These are phyloP conservation scores for Plasmopara halstedii DNA, from an alignment of 352 stramenopile genomes.

Conservation along the genomic window DNA sequence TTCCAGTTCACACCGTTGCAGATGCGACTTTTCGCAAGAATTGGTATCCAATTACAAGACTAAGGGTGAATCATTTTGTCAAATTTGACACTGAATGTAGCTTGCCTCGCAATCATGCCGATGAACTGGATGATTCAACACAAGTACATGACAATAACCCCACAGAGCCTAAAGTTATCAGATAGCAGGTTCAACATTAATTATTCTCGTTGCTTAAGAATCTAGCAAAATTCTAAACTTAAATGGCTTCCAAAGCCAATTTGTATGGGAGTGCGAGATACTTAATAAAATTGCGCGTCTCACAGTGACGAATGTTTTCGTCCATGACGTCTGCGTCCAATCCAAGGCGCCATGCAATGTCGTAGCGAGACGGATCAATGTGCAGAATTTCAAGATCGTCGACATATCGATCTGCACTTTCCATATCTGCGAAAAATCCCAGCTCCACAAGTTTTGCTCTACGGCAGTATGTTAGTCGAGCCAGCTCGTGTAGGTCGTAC, in stretches of 20 bases:
- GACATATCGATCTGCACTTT: constrained; percentile 60
- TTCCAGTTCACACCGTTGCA: neutral
- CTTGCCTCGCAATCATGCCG: too few relatives aligned
- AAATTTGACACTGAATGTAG: too few relatives aligned
- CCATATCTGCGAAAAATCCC: constrained; percentile 68
- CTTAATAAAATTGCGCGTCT: constrained; percentile 84
- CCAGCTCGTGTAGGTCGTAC: constrained; percentile 78
- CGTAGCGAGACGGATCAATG: constrained; percentile 58
- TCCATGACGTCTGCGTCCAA: constrained; percentile 79
- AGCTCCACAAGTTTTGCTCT: constrained; percentile 54
- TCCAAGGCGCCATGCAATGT: constrained; percentile 71
- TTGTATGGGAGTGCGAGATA: constrained; percentile 74
- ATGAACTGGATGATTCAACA: too few relatives aligned
- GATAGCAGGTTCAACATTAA: too few relatives aligned
- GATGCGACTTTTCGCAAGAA: neutral
- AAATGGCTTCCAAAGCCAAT: constrained; percentile 28
- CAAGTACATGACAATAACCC: too few relatives aligned
- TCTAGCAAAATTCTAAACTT: constrained; percentile 2
- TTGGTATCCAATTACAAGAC: neutral
- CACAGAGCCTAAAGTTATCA: too few relatives aligned
- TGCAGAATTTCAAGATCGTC: constrained; percentile 70
- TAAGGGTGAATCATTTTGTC: too few relatives aligned
- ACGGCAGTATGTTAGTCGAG: constrained; percentile 62
- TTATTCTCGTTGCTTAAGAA: too few relatives aligned
- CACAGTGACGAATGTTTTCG: constrained; percentile 64